Base-by-base conservation (phyloP, 2,329 filamentous ascomycete species). In the Dactylellina cionopaga region DNA sequence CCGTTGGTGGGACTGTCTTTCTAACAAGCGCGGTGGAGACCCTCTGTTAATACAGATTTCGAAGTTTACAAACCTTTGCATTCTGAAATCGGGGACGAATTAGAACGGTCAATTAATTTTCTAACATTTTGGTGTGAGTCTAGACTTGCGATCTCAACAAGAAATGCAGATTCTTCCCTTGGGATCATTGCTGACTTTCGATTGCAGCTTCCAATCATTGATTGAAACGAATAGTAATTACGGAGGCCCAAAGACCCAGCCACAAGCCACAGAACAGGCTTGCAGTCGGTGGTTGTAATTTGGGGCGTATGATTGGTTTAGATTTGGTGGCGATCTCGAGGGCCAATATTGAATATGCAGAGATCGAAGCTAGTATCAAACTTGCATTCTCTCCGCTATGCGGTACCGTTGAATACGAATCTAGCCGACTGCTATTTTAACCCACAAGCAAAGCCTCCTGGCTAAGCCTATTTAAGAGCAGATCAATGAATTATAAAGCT, bases 351-450 rank as follows among this genome's bases (percentile, higher is more conserved):
- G 37, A 11, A 43, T 22, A 29, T 27, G 35, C 46, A 6, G 51
- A 22, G 62, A 65, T 66, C 62, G 62, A 66, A 58, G 62, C 62
- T 66, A 66, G 51, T 22, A 41, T 29, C 11, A 17, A 41, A 56
- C 29, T 33, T 33, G 25, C 17, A 46, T 43, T 39, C 13, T 31
- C 39, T 27, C 51, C 49, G 17, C 27, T 6, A 51, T 41, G 62
- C 43, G 25, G 2, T 44, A 44, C 62, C 62, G 62, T 65, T 65
- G 44, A 24, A 65, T 58, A 35, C 31, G 31, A 22, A 17, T 43
- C 37, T 51, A 39, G 51, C 39, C 19, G 19, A 24, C 15, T 15
- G n/a, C 33, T 22, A 55, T 35, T 39, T 25, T 39, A 7, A 25
- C 35, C 22, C 33, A 9, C 5, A 27, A 5, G 19, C 13, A 25